These are phyloP conservation scores for Tylopilus sp. DNA, from an alignment of 768 basidiomycete species.

Conservation along the genomic window DNA sequence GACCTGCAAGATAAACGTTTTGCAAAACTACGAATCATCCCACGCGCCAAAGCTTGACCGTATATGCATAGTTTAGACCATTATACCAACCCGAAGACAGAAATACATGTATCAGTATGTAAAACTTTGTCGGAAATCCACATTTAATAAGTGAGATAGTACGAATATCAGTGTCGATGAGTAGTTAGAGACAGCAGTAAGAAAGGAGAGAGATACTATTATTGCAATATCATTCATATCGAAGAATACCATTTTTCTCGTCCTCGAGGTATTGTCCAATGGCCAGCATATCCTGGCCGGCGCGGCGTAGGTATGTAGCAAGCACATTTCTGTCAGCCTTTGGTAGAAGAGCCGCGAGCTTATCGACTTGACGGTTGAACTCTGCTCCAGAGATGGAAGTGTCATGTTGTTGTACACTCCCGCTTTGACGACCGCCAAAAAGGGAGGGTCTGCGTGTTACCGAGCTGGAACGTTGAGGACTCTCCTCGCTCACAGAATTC, in stretches of 20 bases:
- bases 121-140: conserved; percentile 2
- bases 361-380: conserved; percentile 67
- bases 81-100: conserved; percentile 12
- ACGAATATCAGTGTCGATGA: conserved; percentile 11
- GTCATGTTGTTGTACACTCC: conserved; percentile 5
- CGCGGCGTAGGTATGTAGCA: conserved; percentile 65
- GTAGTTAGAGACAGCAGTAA: conserved; percentile 8
- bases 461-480: conserved; percentile 31
- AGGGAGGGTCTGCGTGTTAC: conserved; percentile 29
- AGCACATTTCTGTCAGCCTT: conserved; percentile 66
- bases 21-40: not conserved
- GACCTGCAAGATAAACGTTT: conserved; percentile 36
- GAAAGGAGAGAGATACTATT: not conserved
- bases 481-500: conserved; percentile 13
- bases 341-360: conserved; percentile 66
- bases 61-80: conserved; percentile 16
- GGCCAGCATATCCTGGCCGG: conserved; percentile 81
- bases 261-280: conserved; percentile 85
- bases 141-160: conserved; percentile 10
- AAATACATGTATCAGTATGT: conserved; percentile 22
- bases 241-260: conserved; percentile 68
- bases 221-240: conserved; percentile 28
- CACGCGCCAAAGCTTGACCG: not conserved
- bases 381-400: conserved; percentile 34
- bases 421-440: conserved; percentile 20